These are phyloP conservation scores for Trebouxiophyceae sp. DNA, from an alignment of 163 green algal species.

Conservation along the genomic window DNA sequence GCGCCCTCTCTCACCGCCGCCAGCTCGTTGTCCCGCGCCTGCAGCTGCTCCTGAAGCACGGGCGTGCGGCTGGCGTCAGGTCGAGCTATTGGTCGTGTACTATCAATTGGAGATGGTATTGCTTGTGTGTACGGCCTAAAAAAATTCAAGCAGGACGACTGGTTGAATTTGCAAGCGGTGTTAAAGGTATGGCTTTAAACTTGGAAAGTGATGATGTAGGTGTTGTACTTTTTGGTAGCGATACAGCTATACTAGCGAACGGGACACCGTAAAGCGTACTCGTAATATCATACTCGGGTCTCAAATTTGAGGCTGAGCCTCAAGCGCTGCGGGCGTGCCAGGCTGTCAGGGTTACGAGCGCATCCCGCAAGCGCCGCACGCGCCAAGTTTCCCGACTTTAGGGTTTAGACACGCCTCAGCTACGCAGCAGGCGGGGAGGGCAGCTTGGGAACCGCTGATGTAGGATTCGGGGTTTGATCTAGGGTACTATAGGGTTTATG, in stretches of 20 bases:
- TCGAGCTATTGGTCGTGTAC: slow-evolving; percentile 74
- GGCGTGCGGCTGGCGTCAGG: too few species aligned
- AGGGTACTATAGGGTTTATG: too few species aligned
- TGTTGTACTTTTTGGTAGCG: slow-evolving; percentile 82
- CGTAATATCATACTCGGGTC: too few species aligned
- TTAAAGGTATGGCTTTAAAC: slow-evolving; percentile 91
- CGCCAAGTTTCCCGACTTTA: too few species aligned
- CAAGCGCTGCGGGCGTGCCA: too few species aligned
- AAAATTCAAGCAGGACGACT: slow-evolving; percentile 88
- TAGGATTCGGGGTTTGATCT: too few species aligned
- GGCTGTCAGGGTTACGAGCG: too few species aligned
- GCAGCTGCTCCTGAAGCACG: background rate
- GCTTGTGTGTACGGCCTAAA: slow-evolving; percentile 82
- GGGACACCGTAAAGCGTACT: slow-evolving; percentile 84
- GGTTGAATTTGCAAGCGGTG: slow-evolving; percentile 79
- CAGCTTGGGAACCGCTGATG: too few species aligned
- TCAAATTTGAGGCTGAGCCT: too few species aligned
- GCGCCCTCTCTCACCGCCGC: background rate
- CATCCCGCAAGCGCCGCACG: too few species aligned
- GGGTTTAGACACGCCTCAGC: too few species aligned
- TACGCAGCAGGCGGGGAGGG: too few species aligned
- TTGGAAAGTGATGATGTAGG: slow-evolving; percentile 88
- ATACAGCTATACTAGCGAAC: slow-evolving; percentile 68
- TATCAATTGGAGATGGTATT: slow-evolving; percentile 86
- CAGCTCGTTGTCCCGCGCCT: background rate